These are phyloP conservation scores for Austropuccinia psidii DNA, from an alignment of 1,284 basidiomycete species.

Conservation along the genomic window DNA sequence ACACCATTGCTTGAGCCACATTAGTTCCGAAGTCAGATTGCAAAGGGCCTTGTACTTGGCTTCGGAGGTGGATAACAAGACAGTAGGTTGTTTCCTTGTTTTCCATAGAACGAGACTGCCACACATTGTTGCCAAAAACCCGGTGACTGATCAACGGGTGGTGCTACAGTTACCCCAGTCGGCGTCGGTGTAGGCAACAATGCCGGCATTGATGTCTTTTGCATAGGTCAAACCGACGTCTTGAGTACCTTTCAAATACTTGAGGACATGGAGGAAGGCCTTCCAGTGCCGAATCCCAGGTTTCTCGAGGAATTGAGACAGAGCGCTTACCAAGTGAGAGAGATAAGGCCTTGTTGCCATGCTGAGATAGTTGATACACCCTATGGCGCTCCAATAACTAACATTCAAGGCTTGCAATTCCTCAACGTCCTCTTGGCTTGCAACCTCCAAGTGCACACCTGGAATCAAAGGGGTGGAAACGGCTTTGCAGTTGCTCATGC, in stretches of 20 bases:
- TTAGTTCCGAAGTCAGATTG: not conserved
- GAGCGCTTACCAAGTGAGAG: not conserved
- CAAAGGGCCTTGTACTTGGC: not conserved
- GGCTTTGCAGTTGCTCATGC: too few species aligned
- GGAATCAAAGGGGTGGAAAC: too few species aligned
- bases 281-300: slow-evolving; percentile 11
- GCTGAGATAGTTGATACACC: not conserved
- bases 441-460: too few species aligned
- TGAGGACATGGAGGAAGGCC: not conserved
- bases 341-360: not conserved
- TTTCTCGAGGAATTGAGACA: not conserved
- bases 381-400: not conserved
- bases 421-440: too few species aligned
- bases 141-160: not conserved
- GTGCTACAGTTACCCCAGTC: not conserved
- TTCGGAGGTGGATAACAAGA: not conserved
- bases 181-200: not conserved
- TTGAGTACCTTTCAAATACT: not conserved
- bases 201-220: too few species aligned
- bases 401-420: too few species aligned
- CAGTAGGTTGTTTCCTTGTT: not conserved
- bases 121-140: not conserved
- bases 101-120: not conserved
- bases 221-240: not conserved
- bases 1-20: too few species aligned